Evolutionary conservation across 345 rosid genomes (phyloP).

Genomic region (Litchi chinensis): DNA sequence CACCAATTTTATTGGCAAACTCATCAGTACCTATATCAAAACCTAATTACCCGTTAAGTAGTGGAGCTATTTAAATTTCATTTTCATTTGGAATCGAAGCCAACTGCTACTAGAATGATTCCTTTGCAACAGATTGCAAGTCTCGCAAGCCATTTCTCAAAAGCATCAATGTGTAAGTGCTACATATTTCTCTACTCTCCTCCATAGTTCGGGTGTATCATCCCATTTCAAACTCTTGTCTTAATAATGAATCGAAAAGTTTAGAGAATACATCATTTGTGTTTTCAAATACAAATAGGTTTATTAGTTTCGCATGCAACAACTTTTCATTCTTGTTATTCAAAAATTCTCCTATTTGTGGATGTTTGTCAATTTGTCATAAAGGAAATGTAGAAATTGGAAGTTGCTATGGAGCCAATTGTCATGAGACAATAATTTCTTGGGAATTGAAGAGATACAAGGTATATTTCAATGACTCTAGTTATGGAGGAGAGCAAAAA

Average conservation of each 20-base stretch:
- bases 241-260: not conserved
- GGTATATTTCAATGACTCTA: not conserved
- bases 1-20: not conserved
- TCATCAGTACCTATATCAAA: not conserved
- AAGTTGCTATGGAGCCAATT: not conserved
- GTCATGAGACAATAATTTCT: not conserved
- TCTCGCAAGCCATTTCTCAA: no score
- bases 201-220: not conserved
- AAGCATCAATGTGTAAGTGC: no score
- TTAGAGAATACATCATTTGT: not conserved
- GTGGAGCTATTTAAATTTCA: not conserved
- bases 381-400: not conserved
- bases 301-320: not conserved
- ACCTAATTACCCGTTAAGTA: not conserved
- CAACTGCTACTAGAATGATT: not conserved
- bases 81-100: slow-evolving; percentile 7
- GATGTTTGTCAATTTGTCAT: not conserved
- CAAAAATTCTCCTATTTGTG: not conserved
- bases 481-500: no score
- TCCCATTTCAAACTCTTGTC: not conserved
- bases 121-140: not conserved
- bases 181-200: not conserved
- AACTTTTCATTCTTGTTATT: not conserved
- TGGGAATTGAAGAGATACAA: no score
- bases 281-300: not conserved